These are phyloP conservation scores for Pythium sukuiense DNA, from an alignment of 352 stramenopile genomes.

Conservation along the genomic window DNA sequence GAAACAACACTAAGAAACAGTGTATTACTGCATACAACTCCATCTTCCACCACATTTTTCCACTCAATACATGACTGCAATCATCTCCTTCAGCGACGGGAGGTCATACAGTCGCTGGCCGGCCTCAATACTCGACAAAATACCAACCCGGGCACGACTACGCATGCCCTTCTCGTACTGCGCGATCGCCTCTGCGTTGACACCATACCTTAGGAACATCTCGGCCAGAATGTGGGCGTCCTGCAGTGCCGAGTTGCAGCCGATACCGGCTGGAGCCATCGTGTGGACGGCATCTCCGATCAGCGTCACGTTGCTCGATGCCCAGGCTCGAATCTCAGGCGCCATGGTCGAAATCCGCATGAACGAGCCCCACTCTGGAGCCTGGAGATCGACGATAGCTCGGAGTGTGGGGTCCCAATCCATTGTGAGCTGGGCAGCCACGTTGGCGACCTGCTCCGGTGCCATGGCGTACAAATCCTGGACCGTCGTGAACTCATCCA, in stretches of 20 bases:
- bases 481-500: conserved; percentile 27
- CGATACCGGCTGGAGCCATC: conserved; percentile 57
- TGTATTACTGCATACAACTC: not conserved
- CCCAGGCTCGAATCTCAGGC: conserved; percentile 45
- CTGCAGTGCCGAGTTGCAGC: conserved; percentile 53
- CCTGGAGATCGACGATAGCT: conserved; percentile 42
- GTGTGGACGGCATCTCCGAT: conserved; percentile 65
- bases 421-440: conserved; percentile 51
- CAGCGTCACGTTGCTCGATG: conserved; percentile 47
- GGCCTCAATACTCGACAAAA: conserved; percentile 42
- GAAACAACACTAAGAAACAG: not conserved
- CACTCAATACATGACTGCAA: conserved; percentile 31
- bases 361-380: conserved; percentile 54
- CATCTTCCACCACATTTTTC: not conserved
- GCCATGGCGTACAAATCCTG: conserved; percentile 52
- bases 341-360: conserved; percentile 64
- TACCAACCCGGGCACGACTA: conserved; percentile 39
- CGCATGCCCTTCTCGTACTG: conserved; percentile 59
- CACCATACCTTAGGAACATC: conserved; percentile 43
- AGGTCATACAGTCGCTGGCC: conserved; percentile 53
- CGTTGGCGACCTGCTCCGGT: conserved; percentile 40
- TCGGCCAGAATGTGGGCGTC: conserved; percentile 53
- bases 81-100: conserved; percentile 47
- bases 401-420: conserved; percentile 51
- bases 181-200: conserved; percentile 46